A percentile compares a stretch with the other conserved stretches of the same genome.
These are phyloP conservation scores for Irpex rosettiformis DNA, from an alignment of 1,284 basidiomycete genomes.

Conservation along the genomic window DNA sequence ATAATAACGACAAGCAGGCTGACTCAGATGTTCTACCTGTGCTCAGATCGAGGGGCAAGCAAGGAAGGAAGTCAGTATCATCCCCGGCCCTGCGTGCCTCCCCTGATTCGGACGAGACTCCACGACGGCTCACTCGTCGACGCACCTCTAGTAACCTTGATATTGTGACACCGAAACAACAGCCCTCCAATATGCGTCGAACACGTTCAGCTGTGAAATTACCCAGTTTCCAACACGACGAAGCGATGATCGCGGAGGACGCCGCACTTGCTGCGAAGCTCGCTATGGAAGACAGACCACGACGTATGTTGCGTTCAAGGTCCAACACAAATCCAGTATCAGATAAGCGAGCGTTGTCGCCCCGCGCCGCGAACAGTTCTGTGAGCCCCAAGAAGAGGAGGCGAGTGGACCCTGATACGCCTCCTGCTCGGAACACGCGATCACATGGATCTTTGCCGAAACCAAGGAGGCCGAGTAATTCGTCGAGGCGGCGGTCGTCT, in stretches of 20 bases:
- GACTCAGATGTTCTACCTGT: constrained; percentile 1
- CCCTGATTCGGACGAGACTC: not conserved
- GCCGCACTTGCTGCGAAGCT: constrained; percentile 37
- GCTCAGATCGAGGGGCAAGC: not conserved
- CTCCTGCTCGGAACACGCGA: constrained; percentile 13
- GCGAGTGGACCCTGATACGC: constrained; percentile 40
- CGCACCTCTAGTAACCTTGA: constrained; percentile 1
- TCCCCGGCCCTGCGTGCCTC: constrained; percentile 1
- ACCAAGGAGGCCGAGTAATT: not conserved
- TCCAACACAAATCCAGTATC: constrained; percentile 23
- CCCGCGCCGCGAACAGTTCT: constrained; percentile 16
- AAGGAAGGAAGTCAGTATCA: not conserved
- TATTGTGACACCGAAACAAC: not conserved
- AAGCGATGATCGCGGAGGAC: constrained; percentile 29
- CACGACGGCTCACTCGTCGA: constrained; percentile 4
- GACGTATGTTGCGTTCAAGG: constrained; percentile 30
- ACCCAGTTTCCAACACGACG: not conserved
- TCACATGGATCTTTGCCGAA: constrained; percentile 5
- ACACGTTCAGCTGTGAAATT: constrained; percentile 7
- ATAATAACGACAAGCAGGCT: constrained; percentile 16
- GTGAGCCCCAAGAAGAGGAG: constrained; percentile 40
- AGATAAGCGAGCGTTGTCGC: constrained; percentile 19
- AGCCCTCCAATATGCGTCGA: not conserved
- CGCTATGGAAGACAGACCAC: constrained; percentile 31
- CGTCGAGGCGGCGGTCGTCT: constrained; percentile 7